Evolutionary conservation across 2,329 filamentous ascomycete species (phyloP).

Genomic region (Penicillium sclerotiorum): DNA sequence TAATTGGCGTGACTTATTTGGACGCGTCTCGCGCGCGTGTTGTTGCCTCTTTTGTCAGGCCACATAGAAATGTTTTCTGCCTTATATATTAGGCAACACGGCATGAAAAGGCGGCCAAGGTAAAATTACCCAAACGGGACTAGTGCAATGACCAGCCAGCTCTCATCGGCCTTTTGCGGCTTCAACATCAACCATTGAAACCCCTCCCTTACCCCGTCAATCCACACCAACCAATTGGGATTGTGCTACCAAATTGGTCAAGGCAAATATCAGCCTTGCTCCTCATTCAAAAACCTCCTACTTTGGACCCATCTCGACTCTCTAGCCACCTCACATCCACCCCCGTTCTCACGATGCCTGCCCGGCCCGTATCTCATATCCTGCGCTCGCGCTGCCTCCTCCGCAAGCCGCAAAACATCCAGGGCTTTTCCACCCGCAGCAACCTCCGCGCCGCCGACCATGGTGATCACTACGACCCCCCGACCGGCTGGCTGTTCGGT

Average conservation of each 20-base stretch:
- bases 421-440: constrained; percentile 46
- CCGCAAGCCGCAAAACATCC: constrained; percentile 37
- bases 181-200: constrained; percentile 39
- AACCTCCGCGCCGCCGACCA: constrained; percentile 53
- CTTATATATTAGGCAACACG: neutral
- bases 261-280: constrained; percentile 17
- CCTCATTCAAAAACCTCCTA: constrained; percentile 1
- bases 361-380: constrained; percentile 40
- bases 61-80: no score
- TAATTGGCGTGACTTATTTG: neutral
- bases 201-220: constrained; percentile 33
- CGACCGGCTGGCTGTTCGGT: constrained; percentile 88
- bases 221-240: constrained; percentile 31
- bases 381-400: constrained; percentile 44
- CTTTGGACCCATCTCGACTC: constrained; percentile 8
- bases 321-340: constrained; percentile 12
- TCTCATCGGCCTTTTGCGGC: constrained; percentile 42
- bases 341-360: constrained; percentile 40
- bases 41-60: neutral
- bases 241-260: constrained; percentile 13
- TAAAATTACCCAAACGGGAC: constrained; percentile 29
- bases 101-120: constrained; percentile 25
- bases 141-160: constrained; percentile 33
- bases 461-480: constrained; percentile 83
- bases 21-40: neutral